Conservation (phyloP, 768 basidiomycete genomes). For the Cytidiella melzeri region DNA sequence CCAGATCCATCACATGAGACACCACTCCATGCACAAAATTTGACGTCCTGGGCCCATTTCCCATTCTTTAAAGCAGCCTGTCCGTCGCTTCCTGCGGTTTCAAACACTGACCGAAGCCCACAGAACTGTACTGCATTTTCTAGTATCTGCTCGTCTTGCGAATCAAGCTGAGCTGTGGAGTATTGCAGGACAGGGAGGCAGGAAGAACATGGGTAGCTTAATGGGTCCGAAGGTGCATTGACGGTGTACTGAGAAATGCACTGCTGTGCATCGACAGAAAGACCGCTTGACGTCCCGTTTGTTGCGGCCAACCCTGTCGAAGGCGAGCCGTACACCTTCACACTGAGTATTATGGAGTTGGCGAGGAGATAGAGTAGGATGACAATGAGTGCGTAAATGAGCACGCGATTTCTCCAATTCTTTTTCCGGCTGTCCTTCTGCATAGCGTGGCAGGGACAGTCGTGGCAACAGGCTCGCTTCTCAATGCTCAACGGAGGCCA, state of each 20-base stretch:
- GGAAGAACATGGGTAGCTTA: slow-evolving; percentile 39
- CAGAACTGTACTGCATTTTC: slow-evolving; percentile 41
- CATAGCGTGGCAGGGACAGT: slow-evolving; percentile 17
- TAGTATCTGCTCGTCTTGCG: slow-evolving; percentile 28
- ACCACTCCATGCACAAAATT: slow-evolving; percentile 43
- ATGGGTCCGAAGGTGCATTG: slow-evolving; percentile 37
- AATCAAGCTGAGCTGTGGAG: slow-evolving; percentile 25
- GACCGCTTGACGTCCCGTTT: slow-evolving; percentile 19
- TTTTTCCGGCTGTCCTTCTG: slow-evolving; percentile 20
- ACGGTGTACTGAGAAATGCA: slow-evolving; percentile 41
- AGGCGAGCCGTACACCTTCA: slow-evolving; percentile 23
- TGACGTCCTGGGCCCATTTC: slow-evolving; percentile 39
- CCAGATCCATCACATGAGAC: slow-evolving; percentile 38
- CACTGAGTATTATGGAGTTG: slow-evolving; percentile 33
- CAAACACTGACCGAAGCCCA: slow-evolving; percentile 38
- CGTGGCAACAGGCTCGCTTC: slow-evolving; percentile 24
- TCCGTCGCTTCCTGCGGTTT: slow-evolving; percentile 29
- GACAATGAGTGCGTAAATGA: slow-evolving; percentile 30
- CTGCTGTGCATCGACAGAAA: slow-evolving; percentile 36
- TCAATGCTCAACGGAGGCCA: slow-evolving; percentile 38
- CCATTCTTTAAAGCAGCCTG: slow-evolving; percentile 35
- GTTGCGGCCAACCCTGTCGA: slow-evolving; percentile 14
- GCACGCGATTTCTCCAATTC: slow-evolving; percentile 22
- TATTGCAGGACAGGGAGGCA: slow-evolving; percentile 37
- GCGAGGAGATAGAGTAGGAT: slow-evolving; percentile 38